These are phyloP conservation scores for Parachaetomium inaequale DNA, from an alignment of 495 filamentous ascomycete genomes.

Conservation along the genomic window DNA sequence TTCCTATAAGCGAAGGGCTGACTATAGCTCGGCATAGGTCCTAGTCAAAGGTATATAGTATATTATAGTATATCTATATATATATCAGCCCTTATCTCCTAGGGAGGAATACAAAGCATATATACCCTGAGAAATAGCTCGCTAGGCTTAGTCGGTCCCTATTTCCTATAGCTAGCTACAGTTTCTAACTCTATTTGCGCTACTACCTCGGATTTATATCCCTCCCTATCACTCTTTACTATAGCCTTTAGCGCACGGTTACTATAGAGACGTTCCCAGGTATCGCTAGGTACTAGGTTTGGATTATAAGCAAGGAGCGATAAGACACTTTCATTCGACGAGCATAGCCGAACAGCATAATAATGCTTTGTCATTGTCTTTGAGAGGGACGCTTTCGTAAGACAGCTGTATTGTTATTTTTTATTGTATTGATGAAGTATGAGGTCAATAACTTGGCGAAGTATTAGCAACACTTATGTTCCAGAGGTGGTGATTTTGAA, in stretches of 20 bases:
- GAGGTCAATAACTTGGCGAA: too few species aligned
- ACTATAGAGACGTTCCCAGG: conserved; percentile 55
- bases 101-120: conserved; percentile 16
- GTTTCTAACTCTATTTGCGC: conserved; percentile 46
- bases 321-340: conserved; percentile 50
- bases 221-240: neutral
- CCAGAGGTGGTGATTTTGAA: too few species aligned
- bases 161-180: conserved; percentile 61
- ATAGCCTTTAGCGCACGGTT: conserved; percentile 21
- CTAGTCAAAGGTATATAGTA: conserved; percentile 56
- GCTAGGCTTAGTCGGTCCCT: conserved; percentile 60
- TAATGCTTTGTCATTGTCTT: conserved; percentile 21
- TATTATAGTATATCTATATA: conserved; percentile 61
- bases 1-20: conserved; percentile 68
- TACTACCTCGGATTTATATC: conserved; percentile 9
- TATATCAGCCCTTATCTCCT: neutral
- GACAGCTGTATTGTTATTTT: too few species aligned
- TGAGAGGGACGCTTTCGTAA: too few species aligned
- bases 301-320: conserved; percentile 55
- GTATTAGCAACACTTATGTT: too few species aligned
- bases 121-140: conserved; percentile 61
- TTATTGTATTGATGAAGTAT: too few species aligned
- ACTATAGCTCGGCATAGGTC: conserved; percentile 56
- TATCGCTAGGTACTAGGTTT: conserved; percentile 46
- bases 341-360: conserved; percentile 43